Percentiles rank a stretch among this genome's conserved stretches.
Conservation (phyloP, 495 filamentous ascomycete genomes). For the Cenococcum geophilum region DNA sequence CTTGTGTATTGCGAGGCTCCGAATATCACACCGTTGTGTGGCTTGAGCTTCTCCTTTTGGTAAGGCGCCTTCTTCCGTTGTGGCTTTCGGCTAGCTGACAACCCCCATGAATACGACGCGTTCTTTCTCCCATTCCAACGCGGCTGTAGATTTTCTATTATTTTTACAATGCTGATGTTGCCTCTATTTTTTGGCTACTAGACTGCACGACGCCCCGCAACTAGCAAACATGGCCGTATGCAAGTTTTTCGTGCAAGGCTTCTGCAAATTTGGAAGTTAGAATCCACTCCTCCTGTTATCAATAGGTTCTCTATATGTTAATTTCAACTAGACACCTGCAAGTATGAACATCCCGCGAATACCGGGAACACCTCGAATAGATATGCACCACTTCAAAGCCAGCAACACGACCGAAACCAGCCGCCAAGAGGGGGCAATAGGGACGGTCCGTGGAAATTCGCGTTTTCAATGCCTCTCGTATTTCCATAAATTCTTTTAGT, state of each 20-base stretch:
- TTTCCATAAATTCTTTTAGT: too few species aligned
- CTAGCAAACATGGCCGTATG: constrained; percentile 46
- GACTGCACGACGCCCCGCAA: neutral
- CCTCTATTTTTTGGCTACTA: neutral
- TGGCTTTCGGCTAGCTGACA: too few species aligned
- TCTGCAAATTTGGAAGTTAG: constrained; percentile 60
- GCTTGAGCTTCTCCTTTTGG: neutral
- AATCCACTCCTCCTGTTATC: too few species aligned
- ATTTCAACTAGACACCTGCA: constrained; percentile 45
- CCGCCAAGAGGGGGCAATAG: constrained; percentile 24
- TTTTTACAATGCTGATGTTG: constrained; percentile 1
- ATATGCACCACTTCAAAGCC: constrained; percentile 29
- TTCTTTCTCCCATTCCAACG: neutral
- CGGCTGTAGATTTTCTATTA: neutral
- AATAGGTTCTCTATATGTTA: neutral
- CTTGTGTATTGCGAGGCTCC: too few species aligned
- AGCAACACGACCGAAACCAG: constrained; percentile 32
- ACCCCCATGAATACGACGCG: too few species aligned
- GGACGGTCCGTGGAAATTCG: constrained; percentile 10
- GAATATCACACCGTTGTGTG: neutral
- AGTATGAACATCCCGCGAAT: constrained; percentile 49
- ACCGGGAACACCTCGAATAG: constrained; percentile 37
- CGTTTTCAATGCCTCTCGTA: neutral
- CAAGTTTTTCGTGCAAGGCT: constrained; percentile 64
- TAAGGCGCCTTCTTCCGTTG: too few species aligned